phyloP scores from a whole-genome alignment of 805 yeast species.

The Blastobotrys americana region DNA sequence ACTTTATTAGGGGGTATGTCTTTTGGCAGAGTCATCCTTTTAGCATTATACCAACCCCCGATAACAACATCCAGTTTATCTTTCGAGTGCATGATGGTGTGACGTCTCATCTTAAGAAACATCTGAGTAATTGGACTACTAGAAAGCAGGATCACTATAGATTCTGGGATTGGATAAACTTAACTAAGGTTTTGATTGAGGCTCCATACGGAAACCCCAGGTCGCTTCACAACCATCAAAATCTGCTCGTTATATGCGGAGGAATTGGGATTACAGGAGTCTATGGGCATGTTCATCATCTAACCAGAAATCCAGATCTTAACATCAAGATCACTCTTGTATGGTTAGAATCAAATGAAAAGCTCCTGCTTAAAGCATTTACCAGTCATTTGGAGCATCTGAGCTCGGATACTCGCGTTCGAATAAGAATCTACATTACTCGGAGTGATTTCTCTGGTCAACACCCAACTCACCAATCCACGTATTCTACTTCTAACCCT shows the following conservation, averaged over 20 bases:
- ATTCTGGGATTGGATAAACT: too few species aligned
- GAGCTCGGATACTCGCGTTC: background rate
- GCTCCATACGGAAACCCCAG: conserved; percentile 7
- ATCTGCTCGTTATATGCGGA: conserved; percentile 5
- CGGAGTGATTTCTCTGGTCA: too few species aligned
- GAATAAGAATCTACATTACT: background rate
- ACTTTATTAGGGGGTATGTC: too few species aligned
- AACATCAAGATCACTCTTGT: background rate
- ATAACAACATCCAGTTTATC: background rate
- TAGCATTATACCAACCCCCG: background rate
- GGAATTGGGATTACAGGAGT: conserved; percentile 9
- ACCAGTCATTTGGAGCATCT: background rate
- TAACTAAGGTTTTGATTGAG: conserved; percentile 5
- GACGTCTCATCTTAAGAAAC: too few species aligned
- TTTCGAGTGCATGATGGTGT: background rate
- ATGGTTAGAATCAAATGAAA: conserved; percentile 1
- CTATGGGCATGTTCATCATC: conserved; percentile 8
- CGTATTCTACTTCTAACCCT: too few species aligned
- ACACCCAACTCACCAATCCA: too few species aligned
- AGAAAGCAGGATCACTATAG: too few species aligned
- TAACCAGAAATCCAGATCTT: background rate
- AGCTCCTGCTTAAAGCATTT: background rate
- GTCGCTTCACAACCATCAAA: conserved; percentile 5
- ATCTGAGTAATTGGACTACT: too few species aligned
- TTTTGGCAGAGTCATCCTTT: background rate